Percentiles rank a stretch among this genome's conserved stretches.
These are phyloP conservation scores for Cladophialophora bantiana DNA, from an alignment of 2,329 filamentous ascomycete genomes.

Conservation along the genomic window DNA sequence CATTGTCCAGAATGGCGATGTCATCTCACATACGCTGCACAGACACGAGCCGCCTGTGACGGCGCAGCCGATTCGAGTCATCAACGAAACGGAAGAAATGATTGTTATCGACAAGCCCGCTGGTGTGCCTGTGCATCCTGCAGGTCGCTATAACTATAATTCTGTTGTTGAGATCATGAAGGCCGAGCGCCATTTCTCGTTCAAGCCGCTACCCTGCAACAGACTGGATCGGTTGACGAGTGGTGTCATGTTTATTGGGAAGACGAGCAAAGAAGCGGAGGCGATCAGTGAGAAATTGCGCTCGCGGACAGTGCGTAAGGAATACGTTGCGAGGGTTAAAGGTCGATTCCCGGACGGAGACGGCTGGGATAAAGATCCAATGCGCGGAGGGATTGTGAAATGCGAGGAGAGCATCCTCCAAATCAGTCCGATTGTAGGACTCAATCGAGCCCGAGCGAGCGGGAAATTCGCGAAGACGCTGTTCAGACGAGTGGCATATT, in stretches of 20 bases:
- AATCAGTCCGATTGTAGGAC: conserved; percentile 91
- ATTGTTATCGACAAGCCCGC: conserved; percentile 97
- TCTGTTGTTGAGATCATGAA: conserved; percentile 93
- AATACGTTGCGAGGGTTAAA: conserved; percentile 90
- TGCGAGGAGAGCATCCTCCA: conserved; percentile 93
- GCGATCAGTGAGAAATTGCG: conserved; percentile 77
- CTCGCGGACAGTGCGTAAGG: conserved; percentile 84
- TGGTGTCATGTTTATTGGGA: conserved; percentile 97
- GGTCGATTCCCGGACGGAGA: conserved; percentile 83
- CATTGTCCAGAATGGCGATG: conserved; percentile 72
- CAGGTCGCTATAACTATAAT: conserved; percentile 95
- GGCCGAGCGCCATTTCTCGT: conserved; percentile 68
- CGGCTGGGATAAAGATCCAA: conserved; percentile 35
- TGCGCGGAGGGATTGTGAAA: conserved; percentile 69
- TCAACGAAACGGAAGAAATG: conserved; percentile 91
- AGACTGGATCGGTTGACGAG: conserved; percentile 92
- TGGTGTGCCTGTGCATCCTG: conserved; percentile 92
- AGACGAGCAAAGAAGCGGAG: conserved; percentile 80
- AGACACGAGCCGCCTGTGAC: conserved; percentile 95
- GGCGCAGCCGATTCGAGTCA: conserved; percentile 75
- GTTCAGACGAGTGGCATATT: conserved; percentile 92
- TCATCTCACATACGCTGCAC: conserved; percentile 92
- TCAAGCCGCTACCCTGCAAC: conserved; percentile 78
- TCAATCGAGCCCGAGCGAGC: conserved; percentile 92
- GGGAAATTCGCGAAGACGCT: conserved; percentile 90